A percentile compares a stretch with the other conserved stretches of the same genome.
Conservation (phyloP, 257 asterid species). For the Nicotiana noctiflora region DNA sequence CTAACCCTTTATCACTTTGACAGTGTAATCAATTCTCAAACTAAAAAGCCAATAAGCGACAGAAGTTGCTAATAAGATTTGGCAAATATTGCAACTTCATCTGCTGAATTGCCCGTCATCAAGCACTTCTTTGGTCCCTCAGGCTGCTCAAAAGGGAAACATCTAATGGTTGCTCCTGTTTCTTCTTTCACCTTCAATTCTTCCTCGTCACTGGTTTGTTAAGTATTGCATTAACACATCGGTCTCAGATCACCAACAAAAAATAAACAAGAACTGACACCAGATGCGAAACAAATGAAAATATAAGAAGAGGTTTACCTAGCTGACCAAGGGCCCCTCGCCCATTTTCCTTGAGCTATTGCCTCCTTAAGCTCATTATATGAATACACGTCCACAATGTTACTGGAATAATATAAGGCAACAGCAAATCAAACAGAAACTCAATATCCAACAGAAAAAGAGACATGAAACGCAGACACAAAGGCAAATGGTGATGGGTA, state of each 20-base stretch:
- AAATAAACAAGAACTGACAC: not conserved
- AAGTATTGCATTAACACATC: not conserved
- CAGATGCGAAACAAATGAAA: not conserved
- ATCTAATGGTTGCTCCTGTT: constrained; percentile 92
- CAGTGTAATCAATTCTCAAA: not conserved
- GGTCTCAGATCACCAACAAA: not conserved
- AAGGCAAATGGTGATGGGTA: not conserved
- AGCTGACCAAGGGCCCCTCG: constrained; percentile 99
- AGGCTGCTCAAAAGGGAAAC: constrained; percentile 94
- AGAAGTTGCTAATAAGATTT: constrained; percentile 55
- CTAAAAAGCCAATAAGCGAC: not conserved
- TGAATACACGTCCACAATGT: constrained; percentile 83
- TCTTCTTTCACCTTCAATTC: constrained; percentile 88
- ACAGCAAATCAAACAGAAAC: not conserved
- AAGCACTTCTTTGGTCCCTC: constrained; percentile 65
- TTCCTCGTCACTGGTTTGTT: constrained; percentile 49
- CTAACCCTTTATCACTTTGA: not conserved
- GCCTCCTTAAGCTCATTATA: constrained; percentile 89
- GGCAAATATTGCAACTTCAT: constrained; percentile 92
- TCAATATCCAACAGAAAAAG: not conserved
- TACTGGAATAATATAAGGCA: constrained; percentile 31
- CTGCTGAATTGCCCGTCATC: constrained; percentile 83
- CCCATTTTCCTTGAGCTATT: constrained; percentile 92
- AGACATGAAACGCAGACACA: not conserved
- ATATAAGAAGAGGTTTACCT: constrained; percentile 35